A percentile compares a stretch with the other conserved stretches of the same genome.
Evolutionary conservation across 805 yeast species (phyloP).

Genomic region (Zygotorulaspora chibaensis): DNA sequence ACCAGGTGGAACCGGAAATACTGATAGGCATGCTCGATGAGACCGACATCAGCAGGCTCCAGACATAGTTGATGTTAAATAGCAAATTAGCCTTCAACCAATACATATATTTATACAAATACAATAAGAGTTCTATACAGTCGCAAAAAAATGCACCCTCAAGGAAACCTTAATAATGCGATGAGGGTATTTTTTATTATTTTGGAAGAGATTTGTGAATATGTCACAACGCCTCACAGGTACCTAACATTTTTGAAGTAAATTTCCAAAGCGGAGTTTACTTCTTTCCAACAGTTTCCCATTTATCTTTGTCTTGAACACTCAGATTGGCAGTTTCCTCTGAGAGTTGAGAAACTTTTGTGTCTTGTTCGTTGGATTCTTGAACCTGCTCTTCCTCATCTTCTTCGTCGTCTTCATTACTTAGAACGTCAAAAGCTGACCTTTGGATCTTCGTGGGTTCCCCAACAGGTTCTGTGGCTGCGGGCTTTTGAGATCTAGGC

Average conservation of each 20-base stretch:
- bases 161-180: background rate
- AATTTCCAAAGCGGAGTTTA: constrained; percentile 10
- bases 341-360: constrained; percentile 27
- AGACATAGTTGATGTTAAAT: too few species aligned
- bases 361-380: constrained; percentile 14
- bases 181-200: background rate
- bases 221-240: too few species aligned
- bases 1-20: too few species aligned
- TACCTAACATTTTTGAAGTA: background rate
- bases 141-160: constrained; percentile 1
- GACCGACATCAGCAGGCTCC: too few species aligned
- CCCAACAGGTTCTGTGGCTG: constrained; percentile 26
- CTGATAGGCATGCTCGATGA: too few species aligned
- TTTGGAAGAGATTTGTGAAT: background rate
- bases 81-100: background rate
- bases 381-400: constrained; percentile 34
- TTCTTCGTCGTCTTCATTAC: constrained; percentile 50
- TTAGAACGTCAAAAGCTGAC: constrained; percentile 48
- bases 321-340: constrained; percentile 40
- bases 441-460: constrained; percentile 38
- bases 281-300: constrained; percentile 47
- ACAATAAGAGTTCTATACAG: constrained; percentile 5
- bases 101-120: background rate
- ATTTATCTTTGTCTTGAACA: constrained; percentile 39
- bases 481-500: constrained; percentile 14